phyloP scores from a whole-genome alignment of 345 rosid species.

The Salix viminalis region DNA sequence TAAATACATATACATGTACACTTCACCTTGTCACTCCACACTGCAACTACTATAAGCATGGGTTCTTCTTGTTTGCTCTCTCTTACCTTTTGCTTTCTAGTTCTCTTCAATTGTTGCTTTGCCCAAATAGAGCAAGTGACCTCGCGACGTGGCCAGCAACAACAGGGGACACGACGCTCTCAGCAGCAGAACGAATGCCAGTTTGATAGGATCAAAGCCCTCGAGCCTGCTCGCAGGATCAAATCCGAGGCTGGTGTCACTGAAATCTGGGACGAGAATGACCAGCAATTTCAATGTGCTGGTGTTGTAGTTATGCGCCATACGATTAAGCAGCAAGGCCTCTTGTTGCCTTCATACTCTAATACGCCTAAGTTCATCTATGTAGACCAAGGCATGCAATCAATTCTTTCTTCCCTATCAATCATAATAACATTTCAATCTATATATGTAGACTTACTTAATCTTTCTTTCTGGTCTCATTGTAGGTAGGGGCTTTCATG shows the following conservation, averaged over 20 bases:
- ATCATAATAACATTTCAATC: neutral
- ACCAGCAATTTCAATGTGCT: constrained; percentile 40
- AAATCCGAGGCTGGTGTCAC: constrained; percentile 40
- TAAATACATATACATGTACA: neutral
- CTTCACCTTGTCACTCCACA: neutral
- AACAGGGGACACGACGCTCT: constrained; percentile 17
- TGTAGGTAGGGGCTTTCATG: constrained; percentile 34
- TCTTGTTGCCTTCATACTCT: constrained; percentile 39
- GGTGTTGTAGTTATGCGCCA: constrained; percentile 41
- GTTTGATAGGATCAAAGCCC: constrained; percentile 26
- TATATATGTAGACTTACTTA: neutral
- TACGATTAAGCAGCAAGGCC: constrained; percentile 25
- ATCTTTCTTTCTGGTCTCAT: neutral
- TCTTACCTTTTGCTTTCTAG: neutral
- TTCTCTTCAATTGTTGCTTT: constrained; percentile 1
- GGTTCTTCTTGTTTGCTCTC: neutral
- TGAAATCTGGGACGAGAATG: constrained; percentile 40
- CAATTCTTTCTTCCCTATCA: too few relatives aligned
- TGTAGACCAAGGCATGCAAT: constrained; percentile 33
- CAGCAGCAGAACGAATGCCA: constrained; percentile 25
- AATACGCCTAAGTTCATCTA: constrained; percentile 38
- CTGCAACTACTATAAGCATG: neutral
- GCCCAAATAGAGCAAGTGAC: constrained; percentile 11
- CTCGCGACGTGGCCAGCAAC: neutral
- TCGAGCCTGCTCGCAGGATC: constrained; percentile 26